phyloP scores from a whole-genome alignment of 495 filamentous ascomycete species.

The Penicillium bialowiezense region DNA sequence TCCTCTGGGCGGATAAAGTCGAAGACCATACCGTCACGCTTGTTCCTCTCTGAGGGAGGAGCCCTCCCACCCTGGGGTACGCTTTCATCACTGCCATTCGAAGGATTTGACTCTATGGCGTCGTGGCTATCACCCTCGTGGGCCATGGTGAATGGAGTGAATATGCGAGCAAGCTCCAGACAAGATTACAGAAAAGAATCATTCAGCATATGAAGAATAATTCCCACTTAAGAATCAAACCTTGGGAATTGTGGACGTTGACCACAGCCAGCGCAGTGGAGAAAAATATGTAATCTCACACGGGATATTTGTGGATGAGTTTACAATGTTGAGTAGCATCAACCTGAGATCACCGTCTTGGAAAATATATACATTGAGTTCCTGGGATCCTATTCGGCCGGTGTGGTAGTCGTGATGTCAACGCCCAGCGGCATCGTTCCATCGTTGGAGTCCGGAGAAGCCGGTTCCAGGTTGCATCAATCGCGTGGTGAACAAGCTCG shows the following conservation, averaged over 20 bases:
- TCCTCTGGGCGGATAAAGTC: conserved; percentile 37
- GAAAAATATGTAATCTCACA: neutral
- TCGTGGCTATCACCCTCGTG: conserved; percentile 12
- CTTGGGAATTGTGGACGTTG: too few relatives aligned
- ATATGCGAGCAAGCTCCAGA: neutral
- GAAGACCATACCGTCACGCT: conserved; percentile 16
- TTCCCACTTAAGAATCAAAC: too few relatives aligned
- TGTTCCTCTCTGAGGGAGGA: conserved; percentile 15
- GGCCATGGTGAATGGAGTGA: conserved; percentile 13
- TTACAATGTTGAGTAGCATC: neutral
- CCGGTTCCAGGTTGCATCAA: conserved; percentile 8
- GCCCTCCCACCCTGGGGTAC: conserved; percentile 14
- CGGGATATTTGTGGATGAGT: neutral
- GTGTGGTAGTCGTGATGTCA: conserved; percentile 26
- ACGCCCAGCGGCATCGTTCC: conserved; percentile 7
- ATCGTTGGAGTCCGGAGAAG: neutral
- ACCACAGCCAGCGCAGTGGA: too few relatives aligned
- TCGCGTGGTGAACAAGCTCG: neutral
- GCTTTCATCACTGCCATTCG: conserved; percentile 9
- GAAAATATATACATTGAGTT: neutral
- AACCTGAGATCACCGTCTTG: neutral
- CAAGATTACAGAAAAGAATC: too few relatives aligned
- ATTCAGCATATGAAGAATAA: too few relatives aligned
- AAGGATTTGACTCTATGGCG: conserved; percentile 14
- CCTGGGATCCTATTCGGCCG: conserved; percentile 3